Percentiles rank a stretch among this genome's conserved stretches.
phyloP scores from a whole-genome alignment of 164 flowering plant species.

The Sextonia rubra region DNA sequence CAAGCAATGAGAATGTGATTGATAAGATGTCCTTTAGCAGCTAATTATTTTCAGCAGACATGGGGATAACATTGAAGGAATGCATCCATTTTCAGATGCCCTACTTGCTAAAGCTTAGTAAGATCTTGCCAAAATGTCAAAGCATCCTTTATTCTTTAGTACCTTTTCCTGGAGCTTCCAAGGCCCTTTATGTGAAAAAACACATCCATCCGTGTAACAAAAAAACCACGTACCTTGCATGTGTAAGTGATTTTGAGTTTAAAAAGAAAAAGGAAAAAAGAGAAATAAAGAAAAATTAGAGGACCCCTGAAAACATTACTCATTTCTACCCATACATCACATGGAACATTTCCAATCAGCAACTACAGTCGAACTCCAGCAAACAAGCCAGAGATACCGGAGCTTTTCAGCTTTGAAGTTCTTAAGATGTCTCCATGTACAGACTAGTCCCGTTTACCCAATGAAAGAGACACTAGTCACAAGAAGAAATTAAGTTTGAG shows the following conservation, averaged over 20 bases:
- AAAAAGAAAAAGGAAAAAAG: too few species aligned
- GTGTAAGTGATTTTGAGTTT: background rate
- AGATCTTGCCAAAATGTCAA: conserved; percentile 50
- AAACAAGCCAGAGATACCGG: background rate
- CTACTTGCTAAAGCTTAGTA: conserved; percentile 35
- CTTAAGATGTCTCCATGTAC: background rate
- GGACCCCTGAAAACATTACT: background rate
- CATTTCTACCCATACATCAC: conserved; percentile 3
- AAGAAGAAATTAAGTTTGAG: background rate
- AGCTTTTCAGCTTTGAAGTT: background rate
- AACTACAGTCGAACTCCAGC: background rate
- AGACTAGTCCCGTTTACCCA: background rate
- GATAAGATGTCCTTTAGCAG: conserved; percentile 12
- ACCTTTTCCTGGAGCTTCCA: conserved; percentile 17
- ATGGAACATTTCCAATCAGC: background rate
- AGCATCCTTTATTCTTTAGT: conserved; percentile 23
- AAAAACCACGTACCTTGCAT: conserved; percentile 16
- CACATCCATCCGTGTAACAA: conserved; percentile 15
- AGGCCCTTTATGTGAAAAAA: conserved; percentile 13
- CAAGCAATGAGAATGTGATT: background rate
- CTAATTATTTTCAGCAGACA: conserved; percentile 21
- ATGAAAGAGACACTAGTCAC: background rate
- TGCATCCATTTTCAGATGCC: conserved; percentile 42
- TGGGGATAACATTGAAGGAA: conserved; percentile 29
- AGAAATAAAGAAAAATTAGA: background rate